Base-by-base conservation (phyloP, 2,329 filamentous ascomycete genomes). In the Didymella lethalis region DNA sequence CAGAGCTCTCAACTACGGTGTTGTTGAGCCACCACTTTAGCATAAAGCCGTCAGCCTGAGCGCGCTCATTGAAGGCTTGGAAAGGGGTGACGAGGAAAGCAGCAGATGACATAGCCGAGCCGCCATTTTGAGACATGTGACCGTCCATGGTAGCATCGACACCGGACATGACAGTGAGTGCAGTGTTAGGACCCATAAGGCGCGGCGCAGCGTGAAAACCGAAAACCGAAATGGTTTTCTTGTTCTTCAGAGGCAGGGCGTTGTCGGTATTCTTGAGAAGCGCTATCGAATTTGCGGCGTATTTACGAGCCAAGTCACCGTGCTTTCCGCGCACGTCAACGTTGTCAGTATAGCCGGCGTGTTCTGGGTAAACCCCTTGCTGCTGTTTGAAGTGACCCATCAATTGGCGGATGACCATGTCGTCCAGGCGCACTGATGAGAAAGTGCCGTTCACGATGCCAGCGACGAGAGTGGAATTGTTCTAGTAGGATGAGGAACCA, bases 231-330 rank as follows among this genome's bases (percentile, higher is more conserved):
- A 60, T 47, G 38, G 16, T 29, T 8, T 50, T 47, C 20, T 53
- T 49, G 29, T 47, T 79, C 80, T 50, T 58, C 28, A 85, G 68
- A 0, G 84, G 84, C 3, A 86, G 62, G 0, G 81, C 78, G 3
- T 86, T 79, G 46, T 85, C 82, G 20, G 83, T 70, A 53, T 86
- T 85, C 66, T 83, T 83, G 20, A 83, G 61, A 32, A 77, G 48
- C 1, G 75, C 73, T 32, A 70, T 73, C 0, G 74, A 75, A 14
- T 74, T 73, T 23, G 72, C 71, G 7, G 74, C 76, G 25, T 57
- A 60, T 10, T 60, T 52, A 28, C 61, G 61, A 23, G 57, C 57
- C 41, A 63, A 36, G 12, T 51, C 47, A 36, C 46, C 50, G 18
- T 63, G 61, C 34, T 61, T 57, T 20, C 45, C 53, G 18, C 61